phyloP scores from a whole-genome alignment of 345 rosid genomes.

The Erucastrum elatum region DNA sequence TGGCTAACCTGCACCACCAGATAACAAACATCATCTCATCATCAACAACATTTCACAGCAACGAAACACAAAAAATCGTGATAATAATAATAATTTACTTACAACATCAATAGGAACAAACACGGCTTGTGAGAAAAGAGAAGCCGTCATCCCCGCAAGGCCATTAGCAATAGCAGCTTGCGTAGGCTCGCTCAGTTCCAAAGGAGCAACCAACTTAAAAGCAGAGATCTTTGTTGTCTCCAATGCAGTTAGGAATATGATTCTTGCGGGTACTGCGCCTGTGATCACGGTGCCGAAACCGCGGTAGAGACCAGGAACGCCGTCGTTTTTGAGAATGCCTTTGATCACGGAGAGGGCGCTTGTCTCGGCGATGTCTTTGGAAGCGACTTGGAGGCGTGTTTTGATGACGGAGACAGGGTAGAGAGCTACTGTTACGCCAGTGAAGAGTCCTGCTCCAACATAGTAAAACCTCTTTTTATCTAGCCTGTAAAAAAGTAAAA shows the following conservation, averaged over 20 bases:
- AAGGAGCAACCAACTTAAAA: conserved; percentile 67
- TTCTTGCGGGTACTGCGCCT: conserved; percentile 89
- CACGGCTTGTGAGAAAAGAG: conserved; percentile 81
- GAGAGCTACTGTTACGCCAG: conserved; percentile 85
- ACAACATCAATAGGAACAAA: conserved; percentile 98
- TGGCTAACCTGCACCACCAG: conserved; percentile 75
- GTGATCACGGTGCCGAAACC: conserved; percentile 97
- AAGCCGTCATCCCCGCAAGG: conserved; percentile 87
- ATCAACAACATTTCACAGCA: not conserved
- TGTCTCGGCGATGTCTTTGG: conserved; percentile 74
- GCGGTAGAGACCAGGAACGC: conserved; percentile 88
- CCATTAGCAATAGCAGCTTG: conserved; percentile 96
- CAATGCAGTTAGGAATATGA: conserved; percentile 79
- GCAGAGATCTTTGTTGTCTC: conserved; percentile 87
- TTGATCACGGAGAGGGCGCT: conserved; percentile 71
- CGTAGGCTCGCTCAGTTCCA: conserved; percentile 66
- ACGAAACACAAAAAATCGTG: not conserved
- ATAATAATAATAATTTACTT: conserved; percentile 35
- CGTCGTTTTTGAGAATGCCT: conserved; percentile 76
- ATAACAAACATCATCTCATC: not conserved
- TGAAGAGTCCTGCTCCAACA: conserved; percentile 93
- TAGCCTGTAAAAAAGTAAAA: conserved; percentile 57
- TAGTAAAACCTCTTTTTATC: conserved; percentile 89
- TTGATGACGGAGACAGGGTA: conserved; percentile 91
- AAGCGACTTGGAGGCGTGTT: conserved; percentile 94